Evolutionary conservation across 257 asterid genomes (phyloP), one percentile per base, ranked within the genome.

Genomic region (Linderniella brevidens): DNA sequence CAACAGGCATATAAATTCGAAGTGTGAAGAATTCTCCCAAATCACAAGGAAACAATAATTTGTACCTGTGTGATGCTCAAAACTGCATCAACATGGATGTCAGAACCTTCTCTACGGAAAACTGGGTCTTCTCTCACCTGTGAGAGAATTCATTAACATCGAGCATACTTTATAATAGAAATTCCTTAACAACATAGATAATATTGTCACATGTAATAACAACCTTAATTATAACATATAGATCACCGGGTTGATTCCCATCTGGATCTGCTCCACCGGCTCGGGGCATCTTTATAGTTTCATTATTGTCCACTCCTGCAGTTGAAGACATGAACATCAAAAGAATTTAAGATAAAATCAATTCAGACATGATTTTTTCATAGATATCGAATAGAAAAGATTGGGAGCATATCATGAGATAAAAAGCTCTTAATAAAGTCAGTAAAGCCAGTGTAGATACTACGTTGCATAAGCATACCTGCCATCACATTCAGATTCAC

Each of bases 51-150:
- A 25, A 2, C 4, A 25, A 25, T 25, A 25, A 25, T 25, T 25
- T 59, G 52, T 59, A 88, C 97, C 97, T 88, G 95, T 50, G 90
- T 70, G 66, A 88, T 80, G 65, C 90, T 83, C 62, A 88, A 60
- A 61, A 66, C 70, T 52, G 93, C 68, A 80, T 83, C 93, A 35
- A 88, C 95, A 55, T 83, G 97, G 57, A 88, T 76, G 56, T 88
- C 84, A 38, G 97, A 64, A 41, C 92, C 92, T 68, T 88, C 92
- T 63, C 97, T 79, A 37, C 92, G 87, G 70, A 87, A 87, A 45
- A 87, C 92, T 0, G 97, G 97, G 54, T 87, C 97, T 74, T 84
- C 95, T 53, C 82, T 83, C 59, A 87, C 95, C 97, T 86, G 73
- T 39, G 51, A 64, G 54, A 19, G 57, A 35, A 53, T 8, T 13